Base-by-base conservation (phyloP, 2,329 filamentous ascomycete genomes). In the Epichloe brachyelytri region DNA sequence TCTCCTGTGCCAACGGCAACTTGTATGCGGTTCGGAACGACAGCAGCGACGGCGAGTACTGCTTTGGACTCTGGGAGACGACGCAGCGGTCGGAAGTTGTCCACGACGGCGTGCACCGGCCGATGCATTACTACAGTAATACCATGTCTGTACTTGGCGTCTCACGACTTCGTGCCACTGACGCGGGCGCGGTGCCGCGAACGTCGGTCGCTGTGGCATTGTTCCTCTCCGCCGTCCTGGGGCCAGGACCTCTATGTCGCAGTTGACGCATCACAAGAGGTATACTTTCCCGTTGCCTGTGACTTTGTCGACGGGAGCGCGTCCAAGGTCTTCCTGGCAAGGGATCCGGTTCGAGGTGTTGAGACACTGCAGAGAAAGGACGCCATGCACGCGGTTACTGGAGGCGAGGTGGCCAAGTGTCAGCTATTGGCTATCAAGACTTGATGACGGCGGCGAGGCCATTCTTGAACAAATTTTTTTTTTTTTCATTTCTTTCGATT, bases 1-100 rank as follows among this genome's bases (percentile, higher is more conserved):
- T 62, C n/a, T 58, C 61, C 3, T 68, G 64, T 61, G 56, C 54
- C 54, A 60, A 66, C 53, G 63, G 63, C 51, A 67, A 66, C 55
- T n/a, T 66, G n/a, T 66, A 67, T 51, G 58, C 57, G 19, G 56
- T 60, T 15, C 48, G 37, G 17, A 50, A 49, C 40, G 56, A 57
- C n/a, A 53, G 57, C 48, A 34, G 50, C n/a, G 55, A 54, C 20
- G 57, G 51, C 39, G 43, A 48, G 1, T 50, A 51, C 40, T 62
- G 58, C 55, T 59, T 55, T 48, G 54, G 54, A 36, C 48, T 59
- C 37, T 65, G 60, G 60, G 53, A 59, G 3, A 51, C 50, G 5
- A 51, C 20, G 5, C 12, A 48, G 14, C 49, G 57, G 0, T 55
- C 59, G 11, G 52, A 53, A 5, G 50, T 63, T 11, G 55, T 60